Conservation (phyloP, 2,329 filamentous ascomycete genomes). For the Aaosphaeria pasadenensis region DNA sequence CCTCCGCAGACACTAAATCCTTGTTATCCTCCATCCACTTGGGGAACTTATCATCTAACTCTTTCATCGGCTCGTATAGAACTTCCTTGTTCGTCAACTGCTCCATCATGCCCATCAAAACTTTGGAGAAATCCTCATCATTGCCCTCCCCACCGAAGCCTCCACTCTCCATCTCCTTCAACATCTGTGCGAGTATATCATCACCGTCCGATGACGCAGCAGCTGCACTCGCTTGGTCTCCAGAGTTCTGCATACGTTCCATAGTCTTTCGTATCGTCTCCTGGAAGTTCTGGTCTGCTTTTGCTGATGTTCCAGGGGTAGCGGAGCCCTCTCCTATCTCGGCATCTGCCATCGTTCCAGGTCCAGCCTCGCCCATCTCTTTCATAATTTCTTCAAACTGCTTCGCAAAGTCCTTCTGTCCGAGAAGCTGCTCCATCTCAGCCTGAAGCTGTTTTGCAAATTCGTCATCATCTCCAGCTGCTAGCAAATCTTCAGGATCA, state of each 20-base stretch:
- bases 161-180: constrained; percentile 78
- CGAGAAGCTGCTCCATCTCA: constrained; percentile 82
- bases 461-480: constrained; percentile 54
- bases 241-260: constrained; percentile 91
- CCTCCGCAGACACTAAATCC: constrained; percentile 61
- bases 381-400: constrained; percentile 78
- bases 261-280: constrained; percentile 92
- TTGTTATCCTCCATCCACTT: constrained; percentile 80
- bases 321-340: constrained; percentile 13
- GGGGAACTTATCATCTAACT: constrained; percentile 88
- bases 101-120: constrained; percentile 98
- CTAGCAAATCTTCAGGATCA: constrained; percentile 25
- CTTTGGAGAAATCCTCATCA: constrained; percentile 89
- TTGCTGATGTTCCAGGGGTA: constrained; percentile 22
- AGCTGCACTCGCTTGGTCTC: constrained; percentile 78
- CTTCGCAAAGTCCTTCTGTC: constrained; percentile 69
- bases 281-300: constrained; percentile 65
- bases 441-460: constrained; percentile 85
- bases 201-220: constrained; percentile 58
- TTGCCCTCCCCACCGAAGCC: constrained; percentile 52
- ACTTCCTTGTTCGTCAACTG: constrained; percentile 98
- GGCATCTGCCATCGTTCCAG: constrained; percentile 13
- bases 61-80: constrained; percentile 97
- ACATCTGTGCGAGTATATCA: constrained; percentile 85
- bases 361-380: constrained; percentile 53